Evolutionary conservation across 257 asterid species (phyloP).

Genomic region (Euphrasia confusa): DNA sequence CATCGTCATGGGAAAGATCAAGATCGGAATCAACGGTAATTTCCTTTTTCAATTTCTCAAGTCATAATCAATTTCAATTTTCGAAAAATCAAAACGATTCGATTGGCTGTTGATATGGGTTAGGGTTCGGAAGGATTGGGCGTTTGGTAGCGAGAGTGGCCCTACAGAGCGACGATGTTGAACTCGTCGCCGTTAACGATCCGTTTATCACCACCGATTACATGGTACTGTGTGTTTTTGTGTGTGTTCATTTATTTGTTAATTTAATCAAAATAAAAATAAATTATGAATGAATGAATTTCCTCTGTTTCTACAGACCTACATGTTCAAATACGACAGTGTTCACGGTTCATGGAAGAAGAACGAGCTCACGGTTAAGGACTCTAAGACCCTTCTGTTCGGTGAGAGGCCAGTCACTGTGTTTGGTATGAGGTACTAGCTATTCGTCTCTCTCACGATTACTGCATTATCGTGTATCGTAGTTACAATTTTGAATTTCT

Average conservation of each 20-base stretch:
- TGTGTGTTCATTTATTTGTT: not conserved
- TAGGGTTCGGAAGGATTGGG: conserved; percentile 88
- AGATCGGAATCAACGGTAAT: conserved; percentile 83
- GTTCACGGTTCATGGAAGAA: conserved; percentile 86
- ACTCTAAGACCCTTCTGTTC: conserved; percentile 74
- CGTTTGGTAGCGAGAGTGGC: conserved; percentile 89
- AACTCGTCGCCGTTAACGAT: conserved; percentile 84
- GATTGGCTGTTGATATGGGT: conserved; percentile 10
- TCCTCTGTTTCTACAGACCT: conserved; percentile 44
- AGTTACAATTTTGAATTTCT: not conserved
- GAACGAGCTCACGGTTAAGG: conserved; percentile 62
- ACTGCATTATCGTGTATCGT: not conserved
- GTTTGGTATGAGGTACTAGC: conserved; percentile 56
- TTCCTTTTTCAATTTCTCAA: not conserved
- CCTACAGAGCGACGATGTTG: conserved; percentile 70
- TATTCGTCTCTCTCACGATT: too few relatives aligned
- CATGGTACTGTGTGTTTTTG: conserved; percentile 45
- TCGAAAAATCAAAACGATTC: not conserved
- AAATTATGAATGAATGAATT: too few relatives aligned
- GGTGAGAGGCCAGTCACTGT: conserved; percentile 69
- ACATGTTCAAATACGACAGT: conserved; percentile 86
- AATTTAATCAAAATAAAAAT: not conserved
- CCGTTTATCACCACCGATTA: conserved; percentile 78
- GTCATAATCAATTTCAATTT: not conserved
- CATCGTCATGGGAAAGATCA: conserved; percentile 56